Percentiles rank a stretch among this genome's conserved stretches.
Conservation (phyloP, 768 basidiomycete species). For the Russula sp. region DNA sequence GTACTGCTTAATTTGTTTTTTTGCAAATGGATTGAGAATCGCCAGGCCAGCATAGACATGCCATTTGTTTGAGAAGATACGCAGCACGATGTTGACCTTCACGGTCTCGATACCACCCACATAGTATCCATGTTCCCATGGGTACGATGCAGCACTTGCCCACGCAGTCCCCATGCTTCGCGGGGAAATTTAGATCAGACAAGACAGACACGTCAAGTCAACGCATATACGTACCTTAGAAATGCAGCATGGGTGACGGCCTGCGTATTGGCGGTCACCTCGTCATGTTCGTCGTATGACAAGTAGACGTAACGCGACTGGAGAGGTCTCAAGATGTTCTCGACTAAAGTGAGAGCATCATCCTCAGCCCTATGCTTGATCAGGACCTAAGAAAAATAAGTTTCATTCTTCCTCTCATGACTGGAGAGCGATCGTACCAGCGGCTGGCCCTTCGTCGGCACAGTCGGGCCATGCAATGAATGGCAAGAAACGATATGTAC, state of each 20-base stretch:
- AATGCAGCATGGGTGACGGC: slow-evolving; percentile 98
- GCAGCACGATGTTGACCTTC: slow-evolving; percentile 94
- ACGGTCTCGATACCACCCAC: slow-evolving; percentile 97
- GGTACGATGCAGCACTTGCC: slow-evolving; percentile 72
- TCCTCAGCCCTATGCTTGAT: slow-evolving; percentile 82
- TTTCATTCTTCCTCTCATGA: background rate
- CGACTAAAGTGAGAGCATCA: slow-evolving; percentile 71
- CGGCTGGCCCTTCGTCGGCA: slow-evolving; percentile 86
- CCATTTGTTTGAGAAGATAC: slow-evolving; percentile 97
- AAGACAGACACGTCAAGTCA: slow-evolving; percentile 1
- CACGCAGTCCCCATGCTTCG: slow-evolving; percentile 97
- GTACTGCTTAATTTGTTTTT: slow-evolving; percentile 86
- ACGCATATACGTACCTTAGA: slow-evolving; percentile 58
- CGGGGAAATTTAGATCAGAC: background rate
- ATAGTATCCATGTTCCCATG: slow-evolving; percentile 95
- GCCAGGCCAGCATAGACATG: slow-evolving; percentile 99
- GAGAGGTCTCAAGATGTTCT: slow-evolving; percentile 76
- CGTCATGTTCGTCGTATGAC: slow-evolving; percentile 94
- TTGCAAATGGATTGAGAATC: slow-evolving; percentile 90
- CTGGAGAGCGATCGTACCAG: slow-evolving; percentile 51
- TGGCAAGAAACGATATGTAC: slow-evolving; percentile 90
- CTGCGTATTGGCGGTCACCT: slow-evolving; percentile 96
- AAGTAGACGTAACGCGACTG: slow-evolving; percentile 86
- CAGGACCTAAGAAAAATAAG: slow-evolving; percentile 56
- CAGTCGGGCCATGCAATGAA: slow-evolving; percentile 90